phyloP scores from a whole-genome alignment of 2,329 filamentous ascomycete species.

The Trichoderma sp. region DNA sequence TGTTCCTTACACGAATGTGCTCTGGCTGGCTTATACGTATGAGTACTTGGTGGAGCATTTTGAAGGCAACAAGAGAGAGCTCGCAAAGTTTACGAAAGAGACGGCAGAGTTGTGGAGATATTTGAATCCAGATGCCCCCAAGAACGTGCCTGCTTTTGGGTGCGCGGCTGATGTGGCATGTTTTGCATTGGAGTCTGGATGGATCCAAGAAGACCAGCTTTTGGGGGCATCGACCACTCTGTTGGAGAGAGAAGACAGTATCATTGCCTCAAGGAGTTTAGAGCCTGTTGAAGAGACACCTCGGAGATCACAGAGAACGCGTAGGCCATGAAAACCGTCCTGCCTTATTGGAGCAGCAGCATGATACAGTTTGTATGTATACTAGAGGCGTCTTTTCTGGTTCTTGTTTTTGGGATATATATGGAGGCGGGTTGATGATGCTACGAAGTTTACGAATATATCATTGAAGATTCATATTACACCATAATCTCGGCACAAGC shows the following conservation, averaged over 20 bases:
- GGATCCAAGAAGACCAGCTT: constrained; percentile 59
- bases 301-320: constrained; percentile 34
- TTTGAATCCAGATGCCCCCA: constrained; percentile 55
- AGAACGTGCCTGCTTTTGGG: constrained; percentile 54
- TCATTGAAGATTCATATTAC: background rate
- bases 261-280: constrained; percentile 42
- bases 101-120: constrained; percentile 60
- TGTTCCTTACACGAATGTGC: constrained; percentile 65
- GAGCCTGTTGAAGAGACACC: constrained; percentile 32
- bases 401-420: background rate
- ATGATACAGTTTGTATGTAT: constrained; percentile 7
- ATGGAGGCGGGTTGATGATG: constrained; percentile 1
- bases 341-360: background rate
- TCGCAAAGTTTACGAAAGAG: constrained; percentile 51
- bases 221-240: constrained; percentile 44
- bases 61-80: constrained; percentile 50
- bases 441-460: background rate
- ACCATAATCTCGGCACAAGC: background rate
- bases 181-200: constrained; percentile 62
- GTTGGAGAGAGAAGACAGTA: constrained; percentile 48
- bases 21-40: constrained; percentile 68
- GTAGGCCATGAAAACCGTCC: background rate
- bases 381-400: constrained; percentile 10
- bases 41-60: constrained; percentile 56
- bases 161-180: constrained; percentile 60